phyloP scores from a whole-genome alignment of 306 rosid species.

The Astragalus glycyphyllos region DNA sequence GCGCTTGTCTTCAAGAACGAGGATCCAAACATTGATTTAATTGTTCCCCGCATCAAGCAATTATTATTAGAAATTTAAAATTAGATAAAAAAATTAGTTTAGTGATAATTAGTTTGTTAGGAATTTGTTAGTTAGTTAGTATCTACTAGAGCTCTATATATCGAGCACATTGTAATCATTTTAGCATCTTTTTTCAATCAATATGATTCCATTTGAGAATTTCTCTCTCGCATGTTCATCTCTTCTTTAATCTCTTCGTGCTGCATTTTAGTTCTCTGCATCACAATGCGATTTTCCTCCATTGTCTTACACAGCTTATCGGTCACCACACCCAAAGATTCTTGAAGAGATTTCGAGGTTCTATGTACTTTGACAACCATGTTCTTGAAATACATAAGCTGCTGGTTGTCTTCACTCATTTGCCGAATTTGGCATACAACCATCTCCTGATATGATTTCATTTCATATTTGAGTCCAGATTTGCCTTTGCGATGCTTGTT shows the following conservation, averaged over 20 bases:
- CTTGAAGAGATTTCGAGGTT: constrained; percentile 54
- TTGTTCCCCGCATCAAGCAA: too few species aligned
- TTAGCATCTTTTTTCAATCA: too few species aligned
- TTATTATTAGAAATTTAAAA: too few species aligned
- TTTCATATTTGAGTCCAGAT: constrained; percentile 69
- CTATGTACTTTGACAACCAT: constrained; percentile 49
- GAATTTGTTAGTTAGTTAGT: too few species aligned
- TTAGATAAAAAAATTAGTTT: too few species aligned
- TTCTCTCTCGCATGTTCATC: too few species aligned
- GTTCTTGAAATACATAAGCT: constrained; percentile 58
- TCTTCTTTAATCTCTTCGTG: constrained; percentile 76
- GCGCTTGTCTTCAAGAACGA: too few species aligned
- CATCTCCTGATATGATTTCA: constrained; percentile 79
- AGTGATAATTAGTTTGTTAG: too few species aligned
- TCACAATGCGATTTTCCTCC: constrained; percentile 66
- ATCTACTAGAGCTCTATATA: too few species aligned
- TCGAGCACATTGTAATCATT: too few species aligned
- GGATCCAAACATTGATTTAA: too few species aligned
- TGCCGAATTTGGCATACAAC: constrained; percentile 73
- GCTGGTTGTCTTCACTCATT: constrained; percentile 87
- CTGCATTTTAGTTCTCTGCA: constrained; percentile 58
- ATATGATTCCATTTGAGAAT: too few species aligned
- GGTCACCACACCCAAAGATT: constrained; percentile 52
- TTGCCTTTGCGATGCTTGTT: constrained; percentile 81
- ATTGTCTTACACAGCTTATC: constrained; percentile 62